These are phyloP conservation scores for Hypoxylon sp. DNA, from an alignment of 2,329 filamentous ascomycete genomes.

Conservation along the genomic window DNA sequence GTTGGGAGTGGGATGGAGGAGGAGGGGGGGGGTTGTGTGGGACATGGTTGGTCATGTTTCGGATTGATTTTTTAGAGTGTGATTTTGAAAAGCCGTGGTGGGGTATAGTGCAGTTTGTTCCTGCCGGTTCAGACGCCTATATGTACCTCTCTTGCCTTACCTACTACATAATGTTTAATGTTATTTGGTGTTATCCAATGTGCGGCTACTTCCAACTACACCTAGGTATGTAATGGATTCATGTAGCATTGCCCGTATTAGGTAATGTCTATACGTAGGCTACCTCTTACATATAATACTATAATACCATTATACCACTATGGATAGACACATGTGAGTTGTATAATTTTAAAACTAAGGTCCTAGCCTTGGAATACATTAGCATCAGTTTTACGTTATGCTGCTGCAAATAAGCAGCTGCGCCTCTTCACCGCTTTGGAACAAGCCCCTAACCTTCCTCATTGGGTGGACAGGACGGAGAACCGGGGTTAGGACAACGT, in stretches of 20 bases:
- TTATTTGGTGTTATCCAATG: too few relatives aligned
- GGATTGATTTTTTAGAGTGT: conserved; percentile 26
- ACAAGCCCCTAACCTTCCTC: conserved; percentile 24
- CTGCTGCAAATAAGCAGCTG: conserved; percentile 37
- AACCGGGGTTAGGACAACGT: conserved; percentile 21
- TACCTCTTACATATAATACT: not conserved
- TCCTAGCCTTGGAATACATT: not conserved
- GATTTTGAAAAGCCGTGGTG: conserved; percentile 10
- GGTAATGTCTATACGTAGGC: conserved; percentile 1
- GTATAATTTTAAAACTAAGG: not conserved
- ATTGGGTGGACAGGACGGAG: conserved; percentile 20
- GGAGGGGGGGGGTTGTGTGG: too few relatives aligned
- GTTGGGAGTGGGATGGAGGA: conserved; percentile 1
- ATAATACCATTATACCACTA: not conserved
- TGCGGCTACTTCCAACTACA: not conserved
- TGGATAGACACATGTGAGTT: conserved; percentile 7
- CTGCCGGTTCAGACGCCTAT: conserved; percentile 4
- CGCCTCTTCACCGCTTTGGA: conserved; percentile 42
- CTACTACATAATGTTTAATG: too few relatives aligned
- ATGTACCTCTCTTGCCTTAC: not conserved
- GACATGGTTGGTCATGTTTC: conserved; percentile 27
- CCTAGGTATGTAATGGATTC: not conserved
- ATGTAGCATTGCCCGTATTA: conserved; percentile 17
- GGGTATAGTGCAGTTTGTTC: not conserved
- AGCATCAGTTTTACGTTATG: conserved; percentile 16